Evolutionary conservation across 371 early-diverging fungal genomes (phyloP), one percentile per base, ranked within the genome.

Genomic region (Mortierella sp.): DNA sequence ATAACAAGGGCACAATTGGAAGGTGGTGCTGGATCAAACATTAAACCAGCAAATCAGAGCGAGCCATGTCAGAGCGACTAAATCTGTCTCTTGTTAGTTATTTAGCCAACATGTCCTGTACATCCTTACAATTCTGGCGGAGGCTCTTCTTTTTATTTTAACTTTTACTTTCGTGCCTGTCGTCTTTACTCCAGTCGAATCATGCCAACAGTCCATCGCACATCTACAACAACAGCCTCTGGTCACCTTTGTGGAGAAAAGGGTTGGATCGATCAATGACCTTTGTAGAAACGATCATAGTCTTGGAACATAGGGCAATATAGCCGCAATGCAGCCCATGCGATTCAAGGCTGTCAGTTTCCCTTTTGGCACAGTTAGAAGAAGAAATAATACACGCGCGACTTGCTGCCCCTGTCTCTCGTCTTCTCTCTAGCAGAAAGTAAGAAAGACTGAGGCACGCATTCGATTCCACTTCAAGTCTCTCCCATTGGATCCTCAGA

Each of bases 11-110:
- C 21, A 65, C 18, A 10, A 44, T 74, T 43, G 48, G 18, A 49
- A 11, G 11, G 60, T 44, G 7, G 24, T 12, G 2, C 11, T 41
- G 16, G 72, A 11, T 46, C 43, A 70, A 51, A 51, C 51, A 51
- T 2, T 2, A 51, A 5, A 6, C 63, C 71, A 71, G 79, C 83
- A 76, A 83, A 83, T 79, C 58, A 68, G 76, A 83, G 38, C 27
- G 21, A 49, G 83, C 76, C 83, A 83, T 63, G 83, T 83, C 83
- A 83, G 41, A 10, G 3, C 24, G 11, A 27, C 5, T 48, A 46
- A 46, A 46, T 46, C 48, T 11, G 48, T 46, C 48, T 65, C 46
- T 43, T 35, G 4, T 11, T 16, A 2, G 2, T n/a, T n/a, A n/a
- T n/a, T n/a, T n/a, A n/a, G 35, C 35, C 35, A 35, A 2, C 35